Evolutionary conservation across 768 basidiomycete genomes (phyloP).

Genomic region (Podaxis pistillaris): DNA sequence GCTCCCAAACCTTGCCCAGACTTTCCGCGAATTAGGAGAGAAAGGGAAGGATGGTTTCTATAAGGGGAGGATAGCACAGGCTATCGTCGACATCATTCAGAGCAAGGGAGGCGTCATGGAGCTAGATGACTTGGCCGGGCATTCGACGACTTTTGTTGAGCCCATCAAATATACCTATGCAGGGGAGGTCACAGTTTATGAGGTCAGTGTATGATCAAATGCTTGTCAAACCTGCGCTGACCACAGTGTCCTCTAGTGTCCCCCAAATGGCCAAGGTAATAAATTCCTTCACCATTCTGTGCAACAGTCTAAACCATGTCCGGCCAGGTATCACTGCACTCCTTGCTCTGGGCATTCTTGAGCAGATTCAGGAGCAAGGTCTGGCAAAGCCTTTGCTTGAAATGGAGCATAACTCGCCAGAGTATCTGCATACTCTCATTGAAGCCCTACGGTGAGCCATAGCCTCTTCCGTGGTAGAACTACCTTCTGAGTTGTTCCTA

Average conservation of each 20-base stretch:
- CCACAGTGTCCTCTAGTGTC: slow-evolving; percentile 57
- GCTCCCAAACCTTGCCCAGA: slow-evolving; percentile 78
- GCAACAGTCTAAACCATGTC: not conserved
- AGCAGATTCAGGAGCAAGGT: slow-evolving; percentile 76
- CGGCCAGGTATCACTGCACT: slow-evolving; percentile 80
- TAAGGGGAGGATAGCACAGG: slow-evolving; percentile 85
- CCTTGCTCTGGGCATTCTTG: slow-evolving; percentile 89
- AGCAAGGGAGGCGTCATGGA: slow-evolving; percentile 92
- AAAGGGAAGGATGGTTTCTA: slow-evolving; percentile 94
- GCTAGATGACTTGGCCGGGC: slow-evolving; percentile 87
- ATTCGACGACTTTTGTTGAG: slow-evolving; percentile 75
- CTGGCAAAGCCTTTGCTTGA: slow-evolving; percentile 67
- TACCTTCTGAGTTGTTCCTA: slow-evolving; percentile 22
- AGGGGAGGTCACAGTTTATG: slow-evolving; percentile 84
- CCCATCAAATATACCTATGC: slow-evolving; percentile 92
- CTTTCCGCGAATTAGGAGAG: slow-evolving; percentile 76
- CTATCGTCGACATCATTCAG: slow-evolving; percentile 83
- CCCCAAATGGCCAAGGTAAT: slow-evolving; percentile 92
- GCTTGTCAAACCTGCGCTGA: not conserved
- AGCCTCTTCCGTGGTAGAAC: no score
- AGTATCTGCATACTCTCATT: slow-evolving; percentile 85
- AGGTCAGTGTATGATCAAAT: slow-evolving; percentile 47
- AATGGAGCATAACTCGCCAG: slow-evolving; percentile 87
- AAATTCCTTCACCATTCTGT: not conserved
- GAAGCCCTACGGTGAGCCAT: slow-evolving; percentile 72